Conservation (phyloP, 345 rosid species). For the Camelina sativa region DNA sequence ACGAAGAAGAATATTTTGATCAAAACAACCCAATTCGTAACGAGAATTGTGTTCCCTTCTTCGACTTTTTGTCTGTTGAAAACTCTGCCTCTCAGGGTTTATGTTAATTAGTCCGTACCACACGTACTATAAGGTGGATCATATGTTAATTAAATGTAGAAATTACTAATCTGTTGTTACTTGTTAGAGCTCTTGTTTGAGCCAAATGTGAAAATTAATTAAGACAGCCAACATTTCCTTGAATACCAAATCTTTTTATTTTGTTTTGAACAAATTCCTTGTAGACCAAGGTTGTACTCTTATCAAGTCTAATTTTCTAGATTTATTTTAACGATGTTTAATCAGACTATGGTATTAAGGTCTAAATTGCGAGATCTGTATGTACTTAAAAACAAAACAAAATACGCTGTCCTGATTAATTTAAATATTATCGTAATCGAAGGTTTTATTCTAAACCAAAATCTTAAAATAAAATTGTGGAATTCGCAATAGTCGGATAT, state of each 20-base stretch:
- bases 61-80: slow-evolving; percentile 66
- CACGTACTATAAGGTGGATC: slow-evolving; percentile 24
- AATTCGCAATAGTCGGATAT: not conserved
- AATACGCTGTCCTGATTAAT: not conserved
- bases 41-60: slow-evolving; percentile 46
- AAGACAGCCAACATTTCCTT: slow-evolving; percentile 14
- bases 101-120: slow-evolving; percentile 29
- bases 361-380: not conserved
- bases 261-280: too few species aligned
- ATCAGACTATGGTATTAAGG: not conserved
- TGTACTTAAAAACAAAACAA: not conserved
- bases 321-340: slow-evolving; percentile 1
- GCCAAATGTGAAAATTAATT: slow-evolving; percentile 30
- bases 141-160: slow-evolving; percentile 24
- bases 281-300: not conserved
- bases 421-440: not conserved
- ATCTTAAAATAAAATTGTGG: not conserved
- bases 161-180: slow-evolving; percentile 11
- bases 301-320: not conserved
- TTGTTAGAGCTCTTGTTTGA: slow-evolving; percentile 30
- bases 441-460: not conserved
- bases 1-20: slow-evolving; percentile 33
- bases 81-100: slow-evolving; percentile 41
- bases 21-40: slow-evolving; percentile 21
- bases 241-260: slow-evolving; percentile 7